Conservation (phyloP, 2,329 filamentous ascomycete genomes). For the Pseudogymnoascus sp. region DNA sequence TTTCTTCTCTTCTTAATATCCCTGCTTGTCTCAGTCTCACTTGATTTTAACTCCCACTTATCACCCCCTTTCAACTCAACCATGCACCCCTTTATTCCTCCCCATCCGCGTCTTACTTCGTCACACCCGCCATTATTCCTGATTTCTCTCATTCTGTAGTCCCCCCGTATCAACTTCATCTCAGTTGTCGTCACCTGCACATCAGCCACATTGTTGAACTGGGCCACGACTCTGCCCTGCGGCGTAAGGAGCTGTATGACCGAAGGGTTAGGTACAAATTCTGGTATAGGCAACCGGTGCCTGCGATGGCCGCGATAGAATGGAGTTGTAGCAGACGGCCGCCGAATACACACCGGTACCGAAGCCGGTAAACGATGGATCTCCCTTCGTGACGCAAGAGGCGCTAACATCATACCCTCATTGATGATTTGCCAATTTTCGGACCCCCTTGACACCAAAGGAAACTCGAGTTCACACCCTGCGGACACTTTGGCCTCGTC, state of each 20-base stretch:
- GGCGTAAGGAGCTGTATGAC: background rate
- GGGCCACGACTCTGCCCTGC: background rate
- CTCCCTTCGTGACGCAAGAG: background rate
- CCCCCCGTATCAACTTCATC: background rate
- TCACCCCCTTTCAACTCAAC: background rate
- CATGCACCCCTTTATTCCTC: background rate
- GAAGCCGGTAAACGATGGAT: background rate
- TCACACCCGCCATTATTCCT: background rate
- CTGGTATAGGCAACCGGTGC: background rate
- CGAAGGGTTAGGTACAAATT: background rate
- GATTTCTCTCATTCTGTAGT: background rate
- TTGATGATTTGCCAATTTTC: no score
- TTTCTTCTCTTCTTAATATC: background rate
- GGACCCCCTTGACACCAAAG: background rate
- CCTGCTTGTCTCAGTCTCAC: background rate
- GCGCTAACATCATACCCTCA: background rate
- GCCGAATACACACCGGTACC: background rate
- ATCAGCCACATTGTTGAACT: background rate
- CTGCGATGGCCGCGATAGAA: background rate
- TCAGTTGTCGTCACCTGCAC: background rate
- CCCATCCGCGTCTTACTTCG: background rate
- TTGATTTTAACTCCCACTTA: background rate
- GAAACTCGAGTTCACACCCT: background rate
- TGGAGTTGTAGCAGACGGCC: background rate
- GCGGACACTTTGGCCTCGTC: background rate